Conservation (phyloP, 148 eudicot species). For the Diospyros kaki region DNA sequence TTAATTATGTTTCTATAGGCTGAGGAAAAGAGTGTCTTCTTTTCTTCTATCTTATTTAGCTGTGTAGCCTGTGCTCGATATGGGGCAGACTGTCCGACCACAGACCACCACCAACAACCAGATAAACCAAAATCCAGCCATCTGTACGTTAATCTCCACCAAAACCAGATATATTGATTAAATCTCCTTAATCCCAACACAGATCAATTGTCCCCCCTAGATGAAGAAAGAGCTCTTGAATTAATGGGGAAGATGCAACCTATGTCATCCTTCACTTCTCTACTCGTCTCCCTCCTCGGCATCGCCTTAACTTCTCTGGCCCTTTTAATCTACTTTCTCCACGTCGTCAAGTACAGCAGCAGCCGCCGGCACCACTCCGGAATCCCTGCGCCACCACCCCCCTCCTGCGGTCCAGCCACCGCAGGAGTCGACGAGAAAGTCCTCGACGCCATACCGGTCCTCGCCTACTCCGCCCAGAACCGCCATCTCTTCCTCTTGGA, state of each 20-base stretch:
- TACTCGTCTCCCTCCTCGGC: slow-evolving; percentile 39
- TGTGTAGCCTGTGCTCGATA: no score
- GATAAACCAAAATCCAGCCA: no score
- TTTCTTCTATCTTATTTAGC: no score
- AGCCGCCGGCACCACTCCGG: slow-evolving; percentile 5
- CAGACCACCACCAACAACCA: no score
- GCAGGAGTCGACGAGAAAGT: slow-evolving; percentile 39
- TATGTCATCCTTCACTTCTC: slow-evolving; percentile 18
- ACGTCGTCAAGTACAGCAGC: slow-evolving; percentile 31
- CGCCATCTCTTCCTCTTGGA: slow-evolving; percentile 16
- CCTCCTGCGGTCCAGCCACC: background rate
- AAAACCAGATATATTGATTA: no score
- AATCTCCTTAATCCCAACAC: no score
- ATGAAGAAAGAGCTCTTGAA: background rate
- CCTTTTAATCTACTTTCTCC: slow-evolving; percentile 30
- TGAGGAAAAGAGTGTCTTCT: no score
- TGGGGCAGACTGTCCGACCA: no score
- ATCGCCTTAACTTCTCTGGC: slow-evolving; percentile 24
- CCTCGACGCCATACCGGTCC: slow-evolving; percentile 39
- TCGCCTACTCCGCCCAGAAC: slow-evolving; percentile 23
- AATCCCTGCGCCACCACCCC: background rate
- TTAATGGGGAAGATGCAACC: background rate
- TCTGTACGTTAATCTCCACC: no score
- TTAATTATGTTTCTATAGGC: no score
- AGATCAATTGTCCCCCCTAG: background rate